phyloP scores from a whole-genome alignment of 148 eudicot species.

The Chenopodium quinoa region DNA sequence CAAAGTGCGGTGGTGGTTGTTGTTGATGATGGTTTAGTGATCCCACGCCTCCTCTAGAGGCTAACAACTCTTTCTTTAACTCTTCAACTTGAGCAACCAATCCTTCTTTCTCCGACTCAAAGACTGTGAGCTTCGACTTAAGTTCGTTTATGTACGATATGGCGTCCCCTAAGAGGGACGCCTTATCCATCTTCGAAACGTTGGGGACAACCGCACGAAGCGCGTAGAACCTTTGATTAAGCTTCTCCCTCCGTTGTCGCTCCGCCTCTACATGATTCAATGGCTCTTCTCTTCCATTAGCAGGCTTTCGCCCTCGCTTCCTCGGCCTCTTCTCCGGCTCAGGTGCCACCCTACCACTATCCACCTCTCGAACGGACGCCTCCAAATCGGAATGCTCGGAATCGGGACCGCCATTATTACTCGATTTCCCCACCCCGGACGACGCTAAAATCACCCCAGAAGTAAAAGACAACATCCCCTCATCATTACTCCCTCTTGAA shows the following conservation, averaged over 20 bases:
- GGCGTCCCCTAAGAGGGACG: slow-evolving; percentile 86
- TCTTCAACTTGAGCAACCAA: slow-evolving; percentile 41
- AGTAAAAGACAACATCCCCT: slow-evolving; percentile 75
- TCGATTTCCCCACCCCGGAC: slow-evolving; percentile 37
- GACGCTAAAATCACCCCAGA: slow-evolving; percentile 63
- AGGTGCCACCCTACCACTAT: slow-evolving; percentile 53
- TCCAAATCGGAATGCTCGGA: slow-evolving; percentile 84
- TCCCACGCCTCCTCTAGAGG: slow-evolving; percentile 20
- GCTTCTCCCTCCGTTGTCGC: slow-evolving; percentile 89
- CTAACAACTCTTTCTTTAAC: slow-evolving; percentile 50
- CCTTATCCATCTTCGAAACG: slow-evolving; percentile 97
- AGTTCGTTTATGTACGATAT: slow-evolving; percentile 78
- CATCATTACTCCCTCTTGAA: slow-evolving; percentile 62
- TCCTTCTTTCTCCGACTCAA: slow-evolving; percentile 55
- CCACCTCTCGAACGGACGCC: slow-evolving; percentile 68
- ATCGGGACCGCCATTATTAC: slow-evolving; percentile 37
- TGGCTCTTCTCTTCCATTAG: slow-evolving; percentile 93
- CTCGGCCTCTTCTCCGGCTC: slow-evolving; percentile 74
- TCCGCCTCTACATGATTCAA: slow-evolving; percentile 94
- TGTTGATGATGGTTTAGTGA: not conserved
- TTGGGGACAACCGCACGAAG: slow-evolving; percentile 87
- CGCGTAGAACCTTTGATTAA: slow-evolving; percentile 86
- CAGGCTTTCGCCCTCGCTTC: slow-evolving; percentile 88
- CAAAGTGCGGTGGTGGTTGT: not conserved
- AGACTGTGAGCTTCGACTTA: slow-evolving; percentile 46